These are phyloP conservation scores for Candida schatavii DNA, from an alignment of 805 yeast species.

Conservation along the genomic window DNA sequence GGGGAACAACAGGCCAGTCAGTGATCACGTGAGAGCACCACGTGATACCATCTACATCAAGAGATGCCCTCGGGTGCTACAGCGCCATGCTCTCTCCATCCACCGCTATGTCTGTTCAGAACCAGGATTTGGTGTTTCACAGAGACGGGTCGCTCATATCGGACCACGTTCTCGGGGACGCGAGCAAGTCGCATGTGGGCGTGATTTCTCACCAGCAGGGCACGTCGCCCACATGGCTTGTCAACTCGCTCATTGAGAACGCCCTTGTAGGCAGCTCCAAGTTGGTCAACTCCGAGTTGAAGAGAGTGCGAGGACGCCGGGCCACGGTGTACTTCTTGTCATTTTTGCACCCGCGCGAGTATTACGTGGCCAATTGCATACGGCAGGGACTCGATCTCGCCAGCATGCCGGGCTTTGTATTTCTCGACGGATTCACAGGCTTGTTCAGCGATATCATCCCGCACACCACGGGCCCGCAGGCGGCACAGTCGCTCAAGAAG, in stretches of 20 bases:
- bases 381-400: slow-evolving; percentile 38
- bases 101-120: slow-evolving; percentile 32
- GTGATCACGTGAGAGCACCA: no score
- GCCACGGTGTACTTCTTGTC: slow-evolving; percentile 35
- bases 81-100: no score
- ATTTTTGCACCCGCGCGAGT: slow-evolving; percentile 31
- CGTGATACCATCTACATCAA: no score
- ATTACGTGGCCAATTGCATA: slow-evolving; percentile 31
- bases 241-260: slow-evolving; percentile 53
- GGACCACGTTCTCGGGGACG: slow-evolving; percentile 17
- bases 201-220: slow-evolving; percentile 40
- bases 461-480: slow-evolving; percentile 16
- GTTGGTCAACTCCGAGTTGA: slow-evolving; percentile 34
- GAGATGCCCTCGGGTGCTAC: no score
- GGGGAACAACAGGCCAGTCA: no score
- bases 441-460: slow-evolving; percentile 31
- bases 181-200: slow-evolving; percentile 16
- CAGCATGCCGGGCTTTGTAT: slow-evolving; percentile 23
- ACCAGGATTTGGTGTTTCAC: slow-evolving; percentile 57
- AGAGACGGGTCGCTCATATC: slow-evolving; percentile 48
- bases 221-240: slow-evolving; percentile 64
- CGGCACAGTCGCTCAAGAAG: slow-evolving; percentile 13
- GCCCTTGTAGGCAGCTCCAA: slow-evolving; percentile 45
- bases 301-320: slow-evolving; percentile 14
- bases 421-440: slow-evolving; percentile 47